Evolutionary conservation across 371 early-diverging fungal species (phyloP), one percentile per base, ranked within the genome.

Genomic region (Circinella minor): DNA sequence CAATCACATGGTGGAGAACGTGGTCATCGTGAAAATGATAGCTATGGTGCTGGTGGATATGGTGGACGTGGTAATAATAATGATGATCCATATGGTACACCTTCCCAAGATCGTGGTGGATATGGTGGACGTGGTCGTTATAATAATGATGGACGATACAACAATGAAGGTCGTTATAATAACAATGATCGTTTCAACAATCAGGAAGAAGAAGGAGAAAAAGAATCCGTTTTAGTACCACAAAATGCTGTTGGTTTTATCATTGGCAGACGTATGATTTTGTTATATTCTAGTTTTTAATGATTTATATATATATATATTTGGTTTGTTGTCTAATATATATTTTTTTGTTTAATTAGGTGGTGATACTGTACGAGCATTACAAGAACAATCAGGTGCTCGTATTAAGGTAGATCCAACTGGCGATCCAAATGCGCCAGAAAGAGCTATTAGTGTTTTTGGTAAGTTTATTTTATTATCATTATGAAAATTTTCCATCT

Each of bases 341-440:
- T n/a, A n/a, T 34, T 54, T 18, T 13, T 47, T 60, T n/a, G 15
- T 55, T 1, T 20, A 9, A 1, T 49, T 57, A 87, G 89, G 94
- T 34, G 96, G 97, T 54, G 97, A 96, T 76, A 97, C 94, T 9
- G 93, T 97, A 39, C 90, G 92, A 76, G 75, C 81, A 43, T 80
- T 97, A 65, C 93, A 96, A 80, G 92, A 91, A 69, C 88, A 89
- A 68, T 88, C 93, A 1, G 93, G 95, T 0, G 94, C 96, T 17
- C 83, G 89, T 63, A 95, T 96, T 71, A 89, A 92, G 69, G 86
- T 93, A 18, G 89, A 92, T 60, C 86, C 86, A 59, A 86, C 78
- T 47, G 82, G 77, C 11, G 81, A 79, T 51, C 75, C 65, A 11
- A 71, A 81, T 64, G 67, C 81, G 55, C 72, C 73, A 14, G 81